These are phyloP conservation scores for Leishmania martiniquensis DNA, from an alignment of 208 protist genomes.

Conservation along the genomic window DNA sequence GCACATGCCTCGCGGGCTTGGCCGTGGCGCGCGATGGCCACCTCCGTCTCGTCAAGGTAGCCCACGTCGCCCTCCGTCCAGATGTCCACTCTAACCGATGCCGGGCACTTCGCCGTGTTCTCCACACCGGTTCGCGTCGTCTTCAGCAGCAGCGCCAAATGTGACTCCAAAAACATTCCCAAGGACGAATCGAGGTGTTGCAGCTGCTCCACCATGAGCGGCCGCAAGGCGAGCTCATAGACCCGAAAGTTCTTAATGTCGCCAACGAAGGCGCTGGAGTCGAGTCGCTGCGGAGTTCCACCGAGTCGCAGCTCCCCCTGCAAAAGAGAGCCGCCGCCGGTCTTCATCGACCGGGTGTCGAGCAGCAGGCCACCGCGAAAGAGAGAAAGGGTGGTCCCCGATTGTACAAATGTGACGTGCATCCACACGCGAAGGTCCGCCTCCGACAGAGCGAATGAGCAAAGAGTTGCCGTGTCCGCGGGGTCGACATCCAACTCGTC, in stretches of 20 bases:
- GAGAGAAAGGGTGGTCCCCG: conserved; percentile 49
- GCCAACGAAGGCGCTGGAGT: conserved; percentile 49
- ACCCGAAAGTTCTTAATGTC: conserved; percentile 77
- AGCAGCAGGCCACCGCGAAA: conserved; percentile 68
- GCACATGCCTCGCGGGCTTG: conserved; percentile 32
- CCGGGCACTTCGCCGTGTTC: conserved; percentile 36
- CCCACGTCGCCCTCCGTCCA: conserved; percentile 51
- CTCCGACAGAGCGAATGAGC: conserved; percentile 27
- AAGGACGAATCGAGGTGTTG: conserved; percentile 37
- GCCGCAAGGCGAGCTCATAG: conserved; percentile 66
- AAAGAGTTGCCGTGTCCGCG: conserved; percentile 10
- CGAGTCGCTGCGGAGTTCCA: conserved; percentile 44
- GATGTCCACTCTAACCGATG: conserved; percentile 40
- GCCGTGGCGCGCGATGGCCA: conserved; percentile 12
- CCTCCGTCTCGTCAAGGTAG: conserved; percentile 35
- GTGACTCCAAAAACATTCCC: conserved; percentile 37
- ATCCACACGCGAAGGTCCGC: conserved; percentile 45
- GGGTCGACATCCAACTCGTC: conserved; percentile 19
- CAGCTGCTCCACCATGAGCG: conserved; percentile 58
- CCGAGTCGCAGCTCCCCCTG: conserved; percentile 70
- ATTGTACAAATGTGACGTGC: conserved; percentile 80
- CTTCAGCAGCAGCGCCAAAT: conserved; percentile 40
- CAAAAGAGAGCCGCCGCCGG: conserved; percentile 40
- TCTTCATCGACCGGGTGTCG: conserved; percentile 37
- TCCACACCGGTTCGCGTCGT: conserved; percentile 38